Conservation (phyloP, 2,329 filamentous ascomycete species). For the Blastomyces parvus region DNA sequence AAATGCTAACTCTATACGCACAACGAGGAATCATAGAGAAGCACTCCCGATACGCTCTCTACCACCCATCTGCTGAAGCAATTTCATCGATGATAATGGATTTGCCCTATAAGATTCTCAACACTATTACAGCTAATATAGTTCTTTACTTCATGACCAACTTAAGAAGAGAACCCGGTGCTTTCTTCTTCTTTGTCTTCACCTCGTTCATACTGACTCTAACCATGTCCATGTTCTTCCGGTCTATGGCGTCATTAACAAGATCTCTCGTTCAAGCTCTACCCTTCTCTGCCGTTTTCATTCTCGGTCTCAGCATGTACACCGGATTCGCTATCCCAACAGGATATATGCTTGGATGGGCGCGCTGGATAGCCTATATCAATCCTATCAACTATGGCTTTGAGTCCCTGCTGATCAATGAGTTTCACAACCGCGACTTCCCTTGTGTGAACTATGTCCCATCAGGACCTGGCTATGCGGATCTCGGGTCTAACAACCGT, state of each 20-base stretch:
- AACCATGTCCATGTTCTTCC: conserved; percentile 70
- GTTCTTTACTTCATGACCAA: conserved; percentile 81
- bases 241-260: conserved; percentile 64
- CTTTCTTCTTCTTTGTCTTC: conserved; percentile 65
- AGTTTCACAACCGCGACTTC: conserved; percentile 61
- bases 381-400: conserved; percentile 73
- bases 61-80: conserved; percentile 77
- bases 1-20: conserved; percentile 72
- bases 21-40: conserved; percentile 91
- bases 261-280: conserved; percentile 63
- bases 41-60: conserved; percentile 73
- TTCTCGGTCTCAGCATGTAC: conserved; percentile 37
- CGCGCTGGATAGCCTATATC: conserved; percentile 71
- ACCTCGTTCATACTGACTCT: conserved; percentile 56
- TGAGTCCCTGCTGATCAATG: conserved; percentile 71
- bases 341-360: conserved; percentile 67
- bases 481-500: conserved; percentile 27
- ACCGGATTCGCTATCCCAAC: conserved; percentile 39
- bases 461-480: conserved; percentile 29
- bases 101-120: conserved; percentile 71
- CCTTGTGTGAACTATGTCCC: conserved; percentile 39
- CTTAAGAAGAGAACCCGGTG: conserved; percentile 59
- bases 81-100: conserved; percentile 68
- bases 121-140: conserved; percentile 65
- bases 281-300: conserved; percentile 45